phyloP scores from a whole-genome alignment of 176 grass and related monocot species.

The Lolium rigidum region DNA sequence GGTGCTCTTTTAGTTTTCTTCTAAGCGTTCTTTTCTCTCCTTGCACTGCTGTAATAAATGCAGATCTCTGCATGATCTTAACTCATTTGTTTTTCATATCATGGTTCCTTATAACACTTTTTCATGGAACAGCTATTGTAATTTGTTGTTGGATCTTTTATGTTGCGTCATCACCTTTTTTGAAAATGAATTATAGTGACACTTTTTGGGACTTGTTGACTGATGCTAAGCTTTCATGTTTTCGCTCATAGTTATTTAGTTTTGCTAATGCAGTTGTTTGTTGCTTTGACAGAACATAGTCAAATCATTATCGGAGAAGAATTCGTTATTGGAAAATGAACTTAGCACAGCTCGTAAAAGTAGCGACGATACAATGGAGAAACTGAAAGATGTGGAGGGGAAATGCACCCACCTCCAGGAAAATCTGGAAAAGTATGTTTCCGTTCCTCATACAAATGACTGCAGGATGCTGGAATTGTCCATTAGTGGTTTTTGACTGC shows the following conservation, averaged over 20 bases:
- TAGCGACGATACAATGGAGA: constrained; percentile 80
- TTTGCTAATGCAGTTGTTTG: constrained; percentile 35
- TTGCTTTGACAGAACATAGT: constrained; percentile 69
- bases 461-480: constrained; percentile 24
- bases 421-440: constrained; percentile 84
- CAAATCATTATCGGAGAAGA: constrained; percentile 77
- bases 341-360: constrained; percentile 70
- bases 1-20: not conserved
- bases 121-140: constrained; percentile 17
- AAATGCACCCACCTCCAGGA: constrained; percentile 80
- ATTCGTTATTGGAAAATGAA: constrained; percentile 72
- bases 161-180: not conserved
- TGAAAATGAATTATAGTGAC: not conserved
- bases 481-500: not conserved
- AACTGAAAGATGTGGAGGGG: constrained; percentile 81
- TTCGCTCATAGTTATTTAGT: constrained; percentile 5
- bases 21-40: not conserved
- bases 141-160: not conserved
- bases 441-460: constrained; percentile 17
- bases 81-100: constrained; percentile 13
- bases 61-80: constrained; percentile 19
- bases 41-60: not conserved
- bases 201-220: not conserved
- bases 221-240: constrained; percentile 3
- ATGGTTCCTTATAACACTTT: not conserved